phyloP scores from a whole-genome alignment of 2,329 filamentous ascomycete genomes.

The Phialemoniopsis sp. region DNA sequence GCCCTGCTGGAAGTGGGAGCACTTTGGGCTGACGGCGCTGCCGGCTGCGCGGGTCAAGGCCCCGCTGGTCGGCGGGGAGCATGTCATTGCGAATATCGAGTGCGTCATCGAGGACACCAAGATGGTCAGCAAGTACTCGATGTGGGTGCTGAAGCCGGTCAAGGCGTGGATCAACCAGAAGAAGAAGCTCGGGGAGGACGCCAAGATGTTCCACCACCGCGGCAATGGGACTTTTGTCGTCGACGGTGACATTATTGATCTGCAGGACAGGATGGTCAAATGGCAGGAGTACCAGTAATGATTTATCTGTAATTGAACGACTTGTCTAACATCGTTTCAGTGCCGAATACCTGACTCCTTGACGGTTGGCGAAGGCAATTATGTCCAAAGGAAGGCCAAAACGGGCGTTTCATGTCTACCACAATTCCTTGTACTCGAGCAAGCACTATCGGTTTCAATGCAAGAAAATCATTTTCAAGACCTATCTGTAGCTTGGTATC shows the following conservation, averaged over 20 bases:
- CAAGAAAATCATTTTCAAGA: too few relatives aligned
- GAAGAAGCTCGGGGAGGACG: slow-evolving; percentile 17
- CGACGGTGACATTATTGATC: slow-evolving; percentile 23
- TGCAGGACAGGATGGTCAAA: slow-evolving; percentile 26
- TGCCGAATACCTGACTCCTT: slow-evolving; percentile 14
- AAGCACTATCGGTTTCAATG: too few relatives aligned
- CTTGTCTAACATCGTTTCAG: slow-evolving; percentile 10
- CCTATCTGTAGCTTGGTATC: too few relatives aligned
- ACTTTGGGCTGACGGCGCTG: slow-evolving; percentile 20
- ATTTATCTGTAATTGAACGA: slow-evolving; percentile 4
- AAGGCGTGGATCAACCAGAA: slow-evolving; percentile 23
- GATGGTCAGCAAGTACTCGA: slow-evolving; percentile 24
- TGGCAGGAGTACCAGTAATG: slow-evolving; percentile 26
- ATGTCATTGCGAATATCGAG: slow-evolving; percentile 27
- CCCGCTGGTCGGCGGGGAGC: slow-evolving; percentile 21
- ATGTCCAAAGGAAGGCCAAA: too few relatives aligned
- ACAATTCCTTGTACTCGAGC: too few relatives aligned
- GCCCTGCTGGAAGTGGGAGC: slow-evolving; percentile 19
- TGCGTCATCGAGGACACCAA: slow-evolving; percentile 26
- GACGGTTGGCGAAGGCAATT: neutral
- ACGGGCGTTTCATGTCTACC: too few relatives aligned
- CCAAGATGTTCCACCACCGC: slow-evolving; percentile 28
- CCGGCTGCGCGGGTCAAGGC: slow-evolving; percentile 20
- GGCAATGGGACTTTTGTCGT: slow-evolving; percentile 25
- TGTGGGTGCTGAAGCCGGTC: slow-evolving; percentile 27